phyloP scores from a whole-genome alignment of 495 filamentous ascomycete genomes.

The Clavariopsis aquatica region DNA sequence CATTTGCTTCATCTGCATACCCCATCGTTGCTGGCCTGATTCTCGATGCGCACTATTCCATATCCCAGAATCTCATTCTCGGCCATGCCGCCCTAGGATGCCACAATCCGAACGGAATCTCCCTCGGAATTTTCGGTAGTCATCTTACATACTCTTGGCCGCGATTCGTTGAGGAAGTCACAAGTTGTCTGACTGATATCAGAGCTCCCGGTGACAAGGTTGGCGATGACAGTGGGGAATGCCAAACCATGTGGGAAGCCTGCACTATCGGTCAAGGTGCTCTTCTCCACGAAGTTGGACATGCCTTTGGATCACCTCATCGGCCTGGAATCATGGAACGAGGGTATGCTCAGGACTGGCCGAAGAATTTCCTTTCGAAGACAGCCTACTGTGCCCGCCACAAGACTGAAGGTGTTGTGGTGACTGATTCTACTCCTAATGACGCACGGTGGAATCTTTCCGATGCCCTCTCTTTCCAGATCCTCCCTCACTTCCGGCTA shows the following conservation, averaged over 20 bases:
- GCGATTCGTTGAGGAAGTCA: constrained; percentile 51
- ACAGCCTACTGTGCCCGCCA: constrained; percentile 23
- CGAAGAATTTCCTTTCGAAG: constrained; percentile 42
- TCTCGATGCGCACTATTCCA: constrained; percentile 48
- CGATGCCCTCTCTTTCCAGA: constrained; percentile 44
- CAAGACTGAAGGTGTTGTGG: constrained; percentile 22
- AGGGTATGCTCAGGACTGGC: constrained; percentile 48
- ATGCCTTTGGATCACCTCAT: constrained; percentile 48
- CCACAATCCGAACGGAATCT: constrained; percentile 47
- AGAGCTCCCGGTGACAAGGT: constrained; percentile 42
- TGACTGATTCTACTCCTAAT: constrained; percentile 30
- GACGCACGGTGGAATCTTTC: constrained; percentile 46
- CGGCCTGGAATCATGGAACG: constrained; percentile 47
- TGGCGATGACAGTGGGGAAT: constrained; percentile 48
- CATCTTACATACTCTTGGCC: constrained; percentile 53
- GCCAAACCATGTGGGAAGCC: constrained; percentile 45
- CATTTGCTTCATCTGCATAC: constrained; percentile 40
- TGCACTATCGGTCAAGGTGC: constrained; percentile 50
- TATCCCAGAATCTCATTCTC: constrained; percentile 44
- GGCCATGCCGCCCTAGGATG: constrained; percentile 51
- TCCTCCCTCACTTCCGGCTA: constrained; percentile 45
- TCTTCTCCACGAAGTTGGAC: constrained; percentile 49
- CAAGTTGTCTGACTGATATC: constrained; percentile 44
- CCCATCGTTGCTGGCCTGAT: constrained; percentile 53
- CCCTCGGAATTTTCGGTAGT: constrained; percentile 53